Conservation (phyloP, 2,329 filamentous ascomycete species). For the Teratosphaeriaceae sp. region DNA sequence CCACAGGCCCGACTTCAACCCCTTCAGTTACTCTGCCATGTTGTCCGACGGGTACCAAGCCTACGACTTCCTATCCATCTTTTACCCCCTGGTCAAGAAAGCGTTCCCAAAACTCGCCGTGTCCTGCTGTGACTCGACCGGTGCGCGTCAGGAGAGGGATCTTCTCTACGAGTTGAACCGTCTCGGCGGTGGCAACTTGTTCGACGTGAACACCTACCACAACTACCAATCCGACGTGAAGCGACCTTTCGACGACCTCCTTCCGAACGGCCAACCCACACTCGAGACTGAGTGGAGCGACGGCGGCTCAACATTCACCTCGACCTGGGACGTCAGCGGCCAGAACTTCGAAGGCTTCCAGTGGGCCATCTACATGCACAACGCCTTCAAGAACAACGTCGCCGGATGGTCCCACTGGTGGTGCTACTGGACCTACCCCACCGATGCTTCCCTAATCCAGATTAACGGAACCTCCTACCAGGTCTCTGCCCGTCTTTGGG, state of each 20-base stretch:
- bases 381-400: constrained; percentile 15
- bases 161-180: constrained; percentile 15
- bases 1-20: constrained; percentile 19
- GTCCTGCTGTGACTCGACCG: constrained; percentile 18
- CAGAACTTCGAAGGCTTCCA: constrained; percentile 18
- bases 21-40: constrained; percentile 17
- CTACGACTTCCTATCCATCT: constrained; percentile 16
- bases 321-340: constrained; percentile 15
- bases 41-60: constrained; percentile 19
- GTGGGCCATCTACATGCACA: constrained; percentile 22
- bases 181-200: constrained; percentile 11
- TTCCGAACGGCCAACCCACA: constrained; percentile 13
- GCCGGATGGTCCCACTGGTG: constrained; percentile 16
- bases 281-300: constrained; percentile 19
- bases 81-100: constrained; percentile 18
- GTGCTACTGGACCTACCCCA: constrained; percentile 7
- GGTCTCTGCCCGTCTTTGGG: constrained; percentile 18
- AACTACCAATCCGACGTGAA: constrained; percentile 20
- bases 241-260: constrained; percentile 11
- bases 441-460: constrained; percentile 12
- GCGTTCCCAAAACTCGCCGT: constrained; percentile 15
- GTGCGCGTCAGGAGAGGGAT: constrained; percentile 15
- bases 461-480: constrained; percentile 13
- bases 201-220: constrained; percentile 19
- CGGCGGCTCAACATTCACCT: constrained; percentile 9